Evolutionary conservation across 169 alveolate species (phyloP), one percentile per base, ranked within the genome.

Genomic region (Plasmodium cynomolgi): DNA sequence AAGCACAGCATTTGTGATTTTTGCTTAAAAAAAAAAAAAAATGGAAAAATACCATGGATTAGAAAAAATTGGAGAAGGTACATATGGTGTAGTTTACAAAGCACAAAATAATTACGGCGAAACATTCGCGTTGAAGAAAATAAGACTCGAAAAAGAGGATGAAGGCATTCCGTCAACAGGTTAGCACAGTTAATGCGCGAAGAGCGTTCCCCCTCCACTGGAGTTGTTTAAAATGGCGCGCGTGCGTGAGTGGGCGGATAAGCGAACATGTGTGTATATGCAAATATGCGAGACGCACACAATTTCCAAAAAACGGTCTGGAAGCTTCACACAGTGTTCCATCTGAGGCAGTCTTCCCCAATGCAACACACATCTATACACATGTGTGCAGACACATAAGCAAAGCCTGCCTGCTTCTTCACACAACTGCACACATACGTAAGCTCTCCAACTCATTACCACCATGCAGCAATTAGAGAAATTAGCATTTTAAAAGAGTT

Each of bases 31-130:
- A 20, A 84, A 29, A 3, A 73, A 75, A 73, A 47, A 91, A 29
- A 97, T 97, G 98, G 99, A 98, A 95, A 96, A 97, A 83, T 99
- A 99, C 94, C 99, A 98, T 94, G 98, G 98, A 94, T 96, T 99
- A 84, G 99, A 98, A 74, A 99, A 99, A 94, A 97, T 99, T 20
- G 99, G 99, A 26, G 99, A 99, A 92, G 99, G 99, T 47, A 99
- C 99, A 50, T 99, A 99, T 96, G 99, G 99, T 47, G 99, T 99
- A 39, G 99, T 99, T 73, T 99, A 99, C 96, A 92, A 99, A 97
- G 97, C 99, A 95, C 92, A 99, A 99, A 75, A 98, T 81, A 96
- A 93, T 86, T 97, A 95, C 75, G 99, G 99, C 0, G 99, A 98
- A 74, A 93, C 98, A 26, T 99, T 97, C 75, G 99, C 99, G 5